Conservation (phyloP, 192 early-diverging fungal genomes). For the Coemansia sp. region DNA sequence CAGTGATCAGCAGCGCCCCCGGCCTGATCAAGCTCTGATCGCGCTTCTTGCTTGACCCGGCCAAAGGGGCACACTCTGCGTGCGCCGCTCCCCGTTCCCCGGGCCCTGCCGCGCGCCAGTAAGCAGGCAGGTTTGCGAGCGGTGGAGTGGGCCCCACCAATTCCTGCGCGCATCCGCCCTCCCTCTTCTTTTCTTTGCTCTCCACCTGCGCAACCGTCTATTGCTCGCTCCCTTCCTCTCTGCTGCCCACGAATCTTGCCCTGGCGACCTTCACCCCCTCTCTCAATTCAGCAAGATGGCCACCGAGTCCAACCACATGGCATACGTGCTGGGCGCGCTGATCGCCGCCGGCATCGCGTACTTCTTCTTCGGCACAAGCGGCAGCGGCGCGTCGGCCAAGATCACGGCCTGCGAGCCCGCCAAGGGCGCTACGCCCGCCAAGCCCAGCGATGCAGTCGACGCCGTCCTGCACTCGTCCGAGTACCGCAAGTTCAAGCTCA, state of each 20-base stretch:
- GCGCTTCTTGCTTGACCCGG: too few species aligned
- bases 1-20: too few species aligned
- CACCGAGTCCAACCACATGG: conserved; percentile 16
- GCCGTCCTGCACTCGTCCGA: conserved; percentile 64
- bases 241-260: neutral
- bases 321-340: conserved; percentile 26
- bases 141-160: too few species aligned
- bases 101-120: too few species aligned
- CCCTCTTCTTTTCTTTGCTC: neutral
- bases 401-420: neutral
- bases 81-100: too few species aligned
- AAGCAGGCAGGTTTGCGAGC: too few species aligned
- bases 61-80: too few species aligned
- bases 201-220: too few species aligned
- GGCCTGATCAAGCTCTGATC: too few species aligned
- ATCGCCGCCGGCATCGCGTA: conserved; percentile 39
- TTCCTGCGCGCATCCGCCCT: neutral
- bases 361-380: conserved; percentile 11
- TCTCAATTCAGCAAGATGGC: conserved; percentile 6
- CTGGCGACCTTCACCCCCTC: neutral
- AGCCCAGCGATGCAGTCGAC: conserved; percentile 3
- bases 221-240: conserved; percentile 3
- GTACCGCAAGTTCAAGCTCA: conserved; percentile 74
- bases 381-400: neutral
- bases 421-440: neutral